Evolutionary conservation across 805 yeast genomes (phyloP).

Genomic region (Ogataea pilisensis): DNA sequence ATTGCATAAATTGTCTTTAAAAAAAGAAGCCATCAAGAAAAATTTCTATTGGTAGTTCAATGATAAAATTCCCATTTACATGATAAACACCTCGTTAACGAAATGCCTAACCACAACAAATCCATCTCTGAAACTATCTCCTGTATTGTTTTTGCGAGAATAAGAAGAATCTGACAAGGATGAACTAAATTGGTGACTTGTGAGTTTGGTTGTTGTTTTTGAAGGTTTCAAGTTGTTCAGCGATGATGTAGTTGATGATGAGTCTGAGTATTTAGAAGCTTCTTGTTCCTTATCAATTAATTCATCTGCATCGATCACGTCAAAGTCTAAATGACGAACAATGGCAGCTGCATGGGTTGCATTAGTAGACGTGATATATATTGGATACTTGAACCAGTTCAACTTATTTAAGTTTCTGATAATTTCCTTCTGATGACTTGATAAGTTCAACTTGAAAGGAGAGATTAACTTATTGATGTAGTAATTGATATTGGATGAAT

Average conservation of each 20-base stretch:
- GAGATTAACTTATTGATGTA: conserved; percentile 9
- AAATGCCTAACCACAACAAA: conserved; percentile 63
- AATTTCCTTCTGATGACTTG: conserved; percentile 45
- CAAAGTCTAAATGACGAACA: conserved; percentile 51
- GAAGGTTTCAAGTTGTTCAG: too few species aligned
- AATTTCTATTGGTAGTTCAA: too few species aligned
- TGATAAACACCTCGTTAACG: conserved; percentile 39
- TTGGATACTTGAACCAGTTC: conserved; percentile 67
- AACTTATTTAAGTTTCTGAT: conserved; percentile 54
- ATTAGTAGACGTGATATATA: conserved; percentile 59
- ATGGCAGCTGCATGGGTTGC: conserved; percentile 82
- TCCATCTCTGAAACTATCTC: conserved; percentile 58
- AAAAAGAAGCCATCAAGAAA: too few species aligned
- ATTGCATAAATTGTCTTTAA: too few species aligned
- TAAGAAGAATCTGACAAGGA: neutral
- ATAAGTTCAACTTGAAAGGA: conserved; percentile 35
- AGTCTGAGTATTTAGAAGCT: too few species aligned
- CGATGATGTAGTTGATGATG: too few species aligned
- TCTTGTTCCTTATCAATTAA: too few species aligned
- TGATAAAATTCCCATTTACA: too few species aligned
- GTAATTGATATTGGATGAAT: neutral
- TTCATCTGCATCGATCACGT: too few species aligned
- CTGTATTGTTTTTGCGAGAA: neutral
- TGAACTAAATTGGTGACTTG: neutral
- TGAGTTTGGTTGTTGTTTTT: neutral